Evolutionary conservation across 1,284 basidiomycete genomes (phyloP).

Genomic region (Paramarasmius palmivorus): DNA sequence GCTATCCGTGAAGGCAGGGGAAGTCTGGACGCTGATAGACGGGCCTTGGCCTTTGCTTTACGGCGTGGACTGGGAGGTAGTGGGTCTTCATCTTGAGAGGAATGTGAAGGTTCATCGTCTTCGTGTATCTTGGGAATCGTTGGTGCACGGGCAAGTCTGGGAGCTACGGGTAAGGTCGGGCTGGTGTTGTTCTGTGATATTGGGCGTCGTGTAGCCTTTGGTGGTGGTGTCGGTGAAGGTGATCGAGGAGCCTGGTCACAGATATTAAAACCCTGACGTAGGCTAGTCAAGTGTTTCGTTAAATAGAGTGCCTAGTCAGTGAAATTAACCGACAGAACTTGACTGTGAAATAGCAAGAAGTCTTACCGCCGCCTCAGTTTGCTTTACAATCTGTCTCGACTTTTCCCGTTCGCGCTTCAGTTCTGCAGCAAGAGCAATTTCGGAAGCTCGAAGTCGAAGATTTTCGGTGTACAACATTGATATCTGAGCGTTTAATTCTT

Average conservation of each 20-base stretch:
- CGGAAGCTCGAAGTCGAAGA: slow-evolving; percentile 73
- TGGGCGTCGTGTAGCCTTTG: slow-evolving; percentile 38
- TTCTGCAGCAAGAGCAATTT: slow-evolving; percentile 72
- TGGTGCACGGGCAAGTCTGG: slow-evolving; percentile 64
- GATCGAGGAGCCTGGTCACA: slow-evolving; percentile 27
- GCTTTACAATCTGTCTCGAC: slow-evolving; percentile 65
- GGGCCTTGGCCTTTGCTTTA: slow-evolving; percentile 39
- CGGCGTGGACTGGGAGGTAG: slow-evolving; percentile 35
- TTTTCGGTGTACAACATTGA: slow-evolving; percentile 79
- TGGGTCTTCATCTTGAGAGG: slow-evolving; percentile 41
- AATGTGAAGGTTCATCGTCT: slow-evolving; percentile 56
- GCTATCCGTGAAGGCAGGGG: slow-evolving; percentile 43
- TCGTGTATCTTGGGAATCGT: slow-evolving; percentile 67
- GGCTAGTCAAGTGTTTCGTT: slow-evolving; percentile 62
- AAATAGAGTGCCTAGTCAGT: slow-evolving; percentile 41
- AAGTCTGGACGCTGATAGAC: slow-evolving; percentile 40
- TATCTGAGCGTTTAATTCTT: slow-evolving; percentile 80
- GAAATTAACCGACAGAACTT: slow-evolving; percentile 9
- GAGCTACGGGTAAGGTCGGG: slow-evolving; percentile 46
- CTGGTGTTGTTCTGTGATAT: slow-evolving; percentile 38
- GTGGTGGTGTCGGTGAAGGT: slow-evolving; percentile 50
- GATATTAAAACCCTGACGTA: slow-evolving; percentile 43
- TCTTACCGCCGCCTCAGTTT: slow-evolving; percentile 73
- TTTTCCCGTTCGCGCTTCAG: slow-evolving; percentile 78
- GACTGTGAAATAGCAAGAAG: slow-evolving; percentile 10